Conservation (phyloP, 2,329 filamentous ascomycete species). For the Exserohilum turcica region DNA sequence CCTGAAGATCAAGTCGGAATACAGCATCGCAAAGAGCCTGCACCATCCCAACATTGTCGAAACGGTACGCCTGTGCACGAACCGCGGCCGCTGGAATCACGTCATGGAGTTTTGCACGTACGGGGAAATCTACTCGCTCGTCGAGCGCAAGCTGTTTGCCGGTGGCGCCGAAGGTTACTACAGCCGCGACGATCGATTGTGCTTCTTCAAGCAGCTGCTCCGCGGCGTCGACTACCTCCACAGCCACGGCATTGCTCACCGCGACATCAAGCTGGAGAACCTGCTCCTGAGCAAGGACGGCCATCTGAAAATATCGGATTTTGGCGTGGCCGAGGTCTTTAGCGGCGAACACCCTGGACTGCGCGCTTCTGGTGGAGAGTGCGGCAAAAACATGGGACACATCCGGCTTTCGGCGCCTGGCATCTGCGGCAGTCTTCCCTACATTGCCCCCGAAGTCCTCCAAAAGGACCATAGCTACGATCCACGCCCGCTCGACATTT, state of each 20-base stretch:
- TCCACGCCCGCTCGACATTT: conserved; percentile 80
- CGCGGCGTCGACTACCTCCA: conserved; percentile 84
- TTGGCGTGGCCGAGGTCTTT: conserved; percentile 88
- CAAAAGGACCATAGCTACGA: conserved; percentile 71
- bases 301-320: conserved; percentile 88
- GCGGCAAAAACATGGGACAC: conserved; percentile 73
- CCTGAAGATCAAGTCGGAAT: conserved; percentile 91
- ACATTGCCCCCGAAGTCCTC: conserved; percentile 85
- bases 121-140: conserved; percentile 78
- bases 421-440: conserved; percentile 83
- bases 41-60: conserved; percentile 88
- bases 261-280: conserved; percentile 90
- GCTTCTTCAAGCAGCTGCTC: conserved; percentile 87
- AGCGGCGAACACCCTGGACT: conserved; percentile 79
- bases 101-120: conserved; percentile 91
- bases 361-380: conserved; percentile 72
- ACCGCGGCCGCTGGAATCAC: conserved; percentile 80
- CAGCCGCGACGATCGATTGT: conserved; percentile 70
- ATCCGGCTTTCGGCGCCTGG: conserved; percentile 75
- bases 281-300: conserved; percentile 78
- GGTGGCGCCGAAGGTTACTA: conserved; percentile 61
- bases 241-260: conserved; percentile 81
- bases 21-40: conserved; percentile 81
- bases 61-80: conserved; percentile 74
- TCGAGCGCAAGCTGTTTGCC: conserved; percentile 63